Conservation (phyloP, 345 rosid genomes). For the Raphanus sativus region DNA sequence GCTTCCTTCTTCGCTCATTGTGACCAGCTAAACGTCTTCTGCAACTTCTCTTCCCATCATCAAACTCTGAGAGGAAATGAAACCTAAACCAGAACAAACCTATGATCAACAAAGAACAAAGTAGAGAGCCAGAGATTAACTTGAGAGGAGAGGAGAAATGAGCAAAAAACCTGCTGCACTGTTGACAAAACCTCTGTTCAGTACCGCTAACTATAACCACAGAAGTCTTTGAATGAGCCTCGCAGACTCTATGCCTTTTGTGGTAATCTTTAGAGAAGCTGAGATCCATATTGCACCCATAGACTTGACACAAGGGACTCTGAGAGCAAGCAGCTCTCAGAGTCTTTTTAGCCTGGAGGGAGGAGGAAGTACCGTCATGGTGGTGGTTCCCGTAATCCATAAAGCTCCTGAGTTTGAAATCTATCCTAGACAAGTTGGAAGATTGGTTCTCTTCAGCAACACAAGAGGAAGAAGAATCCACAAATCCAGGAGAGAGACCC, state of each 20-base stretch:
- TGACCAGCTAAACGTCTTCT: slow-evolving; percentile 87
- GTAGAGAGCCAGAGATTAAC: background rate
- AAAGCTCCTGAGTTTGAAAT: slow-evolving; percentile 70
- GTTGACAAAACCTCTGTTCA: slow-evolving; percentile 88
- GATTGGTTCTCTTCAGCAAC: slow-evolving; percentile 33
- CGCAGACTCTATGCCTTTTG: slow-evolving; percentile 82
- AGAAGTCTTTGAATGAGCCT: slow-evolving; percentile 68
- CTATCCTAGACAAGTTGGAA: slow-evolving; percentile 51
- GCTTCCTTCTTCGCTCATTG: slow-evolving; percentile 82
- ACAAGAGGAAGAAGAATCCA: slow-evolving; percentile 42
- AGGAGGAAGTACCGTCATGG: background rate
- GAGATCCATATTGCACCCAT: slow-evolving; percentile 73
- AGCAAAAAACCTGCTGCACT: slow-evolving; percentile 73
- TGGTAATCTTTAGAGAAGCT: slow-evolving; percentile 71
- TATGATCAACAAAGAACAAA: background rate
- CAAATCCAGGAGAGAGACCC: slow-evolving; percentile 26
- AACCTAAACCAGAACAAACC: slow-evolving; percentile 52
- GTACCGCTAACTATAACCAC: slow-evolving; percentile 63
- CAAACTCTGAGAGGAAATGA: slow-evolving; percentile 84
- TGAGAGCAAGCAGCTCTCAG: slow-evolving; percentile 34
- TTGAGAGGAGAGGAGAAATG: background rate
- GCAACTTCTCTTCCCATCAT: slow-evolving; percentile 85
- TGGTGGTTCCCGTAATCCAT: slow-evolving; percentile 34
- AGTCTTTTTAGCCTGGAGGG: slow-evolving; percentile 39
- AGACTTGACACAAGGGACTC: slow-evolving; percentile 63